Conservation (phyloP, 225 moss, liverwort and hornwort genomes). For the Sphagnum tenellum region DNA sequence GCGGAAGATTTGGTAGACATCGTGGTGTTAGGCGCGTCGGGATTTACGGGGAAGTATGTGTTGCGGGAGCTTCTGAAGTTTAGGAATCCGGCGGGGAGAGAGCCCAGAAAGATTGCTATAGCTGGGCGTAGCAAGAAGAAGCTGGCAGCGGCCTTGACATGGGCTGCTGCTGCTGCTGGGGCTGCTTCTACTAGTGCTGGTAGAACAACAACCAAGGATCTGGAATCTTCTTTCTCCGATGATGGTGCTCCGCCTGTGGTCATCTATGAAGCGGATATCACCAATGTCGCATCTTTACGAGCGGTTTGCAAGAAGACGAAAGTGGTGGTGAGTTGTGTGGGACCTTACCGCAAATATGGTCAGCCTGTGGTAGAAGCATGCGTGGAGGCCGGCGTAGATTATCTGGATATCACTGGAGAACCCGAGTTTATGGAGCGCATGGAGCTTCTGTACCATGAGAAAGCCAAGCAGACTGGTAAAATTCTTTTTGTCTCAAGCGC, state of each 20-base stretch:
- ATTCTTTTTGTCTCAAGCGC: background rate
- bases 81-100: conserved; percentile 16
- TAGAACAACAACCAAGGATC: too few relatives aligned
- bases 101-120: conserved; percentile 58
- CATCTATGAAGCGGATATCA: conserved; percentile 70
- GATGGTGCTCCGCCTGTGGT: conserved; percentile 14
- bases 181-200: background rate
- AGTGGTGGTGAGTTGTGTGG: conserved; percentile 70
- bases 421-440: conserved; percentile 91
- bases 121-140: conserved; percentile 79
- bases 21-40: conserved; percentile 77
- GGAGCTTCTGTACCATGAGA: conserved; percentile 57
- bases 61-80: conserved; percentile 79
- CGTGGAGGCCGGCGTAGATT: conserved; percentile 86
- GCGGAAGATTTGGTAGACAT: conserved; percentile 67
- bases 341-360: conserved; percentile 82
- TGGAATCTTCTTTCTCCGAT: too few relatives aligned
- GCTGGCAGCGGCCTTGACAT: conserved; percentile 61
- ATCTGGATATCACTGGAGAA: conserved; percentile 83
- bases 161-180: conserved; percentile 45
- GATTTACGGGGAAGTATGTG: conserved; percentile 88
- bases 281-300: conserved; percentile 43
- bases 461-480: conserved; percentile 42
- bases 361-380: conserved; percentile 88
- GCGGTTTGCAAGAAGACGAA: conserved; percentile 68